These are phyloP conservation scores for Achaetomiella virescens DNA, from an alignment of 495 filamentous ascomycete genomes.

Conservation along the genomic window DNA sequence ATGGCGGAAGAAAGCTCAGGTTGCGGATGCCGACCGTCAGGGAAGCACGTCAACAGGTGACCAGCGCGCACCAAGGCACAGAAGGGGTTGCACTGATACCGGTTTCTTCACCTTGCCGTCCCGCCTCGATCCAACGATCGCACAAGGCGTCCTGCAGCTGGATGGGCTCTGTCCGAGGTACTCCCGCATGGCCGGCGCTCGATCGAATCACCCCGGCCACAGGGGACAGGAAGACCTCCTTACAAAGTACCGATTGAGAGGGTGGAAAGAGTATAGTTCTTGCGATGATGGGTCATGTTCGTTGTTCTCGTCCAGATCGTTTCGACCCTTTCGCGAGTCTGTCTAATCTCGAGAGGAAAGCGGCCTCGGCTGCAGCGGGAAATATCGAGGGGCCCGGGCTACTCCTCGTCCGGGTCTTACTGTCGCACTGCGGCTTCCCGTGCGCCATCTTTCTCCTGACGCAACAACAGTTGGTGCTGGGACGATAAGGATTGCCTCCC, in stretches of 20 bases:
- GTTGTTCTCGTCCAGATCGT: background rate
- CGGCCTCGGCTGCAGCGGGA: background rate
- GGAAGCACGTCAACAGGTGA: background rate
- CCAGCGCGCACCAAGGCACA: background rate
- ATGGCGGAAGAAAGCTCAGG: no score
- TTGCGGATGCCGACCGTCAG: background rate
- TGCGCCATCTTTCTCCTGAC: no score
- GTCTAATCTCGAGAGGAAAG: background rate
- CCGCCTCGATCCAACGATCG: background rate
- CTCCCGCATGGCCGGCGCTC: background rate
- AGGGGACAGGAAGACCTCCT: background rate
- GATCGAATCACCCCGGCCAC: background rate
- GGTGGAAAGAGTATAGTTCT: background rate
- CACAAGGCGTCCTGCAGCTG: background rate
- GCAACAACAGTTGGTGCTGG: no score
- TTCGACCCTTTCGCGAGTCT: background rate
- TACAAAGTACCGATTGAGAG: background rate
- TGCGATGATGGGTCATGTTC: background rate
- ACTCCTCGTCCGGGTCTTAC: background rate
- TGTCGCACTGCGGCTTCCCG: background rate
- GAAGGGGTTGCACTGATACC: background rate
- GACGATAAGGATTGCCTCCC: no score
- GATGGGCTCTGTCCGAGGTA: background rate
- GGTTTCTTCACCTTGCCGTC: background rate
- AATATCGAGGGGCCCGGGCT: background rate